Evolutionary conservation across 371 early-diverging fungal genomes (phyloP), one percentile per base, ranked within the genome.

Genomic region (Mortierella sp.): DNA sequence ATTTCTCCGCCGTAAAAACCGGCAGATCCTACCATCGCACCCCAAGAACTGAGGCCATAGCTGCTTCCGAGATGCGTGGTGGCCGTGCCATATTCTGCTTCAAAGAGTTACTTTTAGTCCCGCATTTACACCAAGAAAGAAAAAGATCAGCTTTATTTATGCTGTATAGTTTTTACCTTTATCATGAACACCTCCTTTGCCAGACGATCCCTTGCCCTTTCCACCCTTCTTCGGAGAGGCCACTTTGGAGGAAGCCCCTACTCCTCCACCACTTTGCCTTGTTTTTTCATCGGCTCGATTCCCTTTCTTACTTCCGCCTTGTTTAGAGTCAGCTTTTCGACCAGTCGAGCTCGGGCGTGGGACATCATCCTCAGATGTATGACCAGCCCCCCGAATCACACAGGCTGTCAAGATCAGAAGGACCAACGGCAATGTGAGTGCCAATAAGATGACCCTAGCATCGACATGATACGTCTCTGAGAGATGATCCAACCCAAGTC

Each of bases 1-100:
- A n/a, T 42, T n/a, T 64, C 54, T 11, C 48, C 64, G 11, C 64
- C 54, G 31, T 9, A 17, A 26, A 64, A 64, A 0, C 64, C 64
- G 12, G 50, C 28, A 26, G 64, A 64, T 8, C 64, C 64, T 4
- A 64, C 23, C 42, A 42, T 37, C 6, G 56, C 39, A 6, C 56
- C 28, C 64, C 64, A 64, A 12, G 64, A 49, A 17, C 64, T 44
- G 9, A 61, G 19, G 14, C 39, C 53, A 6, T 43, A 34, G 53
- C 32, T 34, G 37, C 24, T 34, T 11, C 43, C 43, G 15, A 44
- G 26, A 52, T 43, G 39, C 17, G 37, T 41, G 23, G 11, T 6
- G 37, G 31, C 27, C 24, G 24, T 19, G 43, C 0, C 39, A 26
- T 41, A 30, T 34, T 2, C 37, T 34, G 4, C 37, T 9, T 23